phyloP scores from a whole-genome alignment of 2,329 filamentous ascomycete genomes.

The Venturia oleaginea region DNA sequence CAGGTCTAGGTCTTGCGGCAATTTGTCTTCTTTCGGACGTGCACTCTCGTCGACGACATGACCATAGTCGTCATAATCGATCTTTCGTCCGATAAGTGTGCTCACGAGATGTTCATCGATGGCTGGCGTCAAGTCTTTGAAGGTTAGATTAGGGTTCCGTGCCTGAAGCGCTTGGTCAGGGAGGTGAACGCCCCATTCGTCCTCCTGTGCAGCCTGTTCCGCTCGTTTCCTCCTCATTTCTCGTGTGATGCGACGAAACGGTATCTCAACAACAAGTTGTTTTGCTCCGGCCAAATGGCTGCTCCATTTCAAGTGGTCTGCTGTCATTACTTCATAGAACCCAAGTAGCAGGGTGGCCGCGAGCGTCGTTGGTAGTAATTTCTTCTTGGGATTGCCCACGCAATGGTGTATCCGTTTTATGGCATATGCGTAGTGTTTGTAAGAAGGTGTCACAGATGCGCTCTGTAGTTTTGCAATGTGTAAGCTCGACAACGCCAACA shows the following conservation, averaged over 20 bases:
- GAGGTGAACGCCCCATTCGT: not conserved
- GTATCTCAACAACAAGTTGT: slow-evolving; percentile 73
- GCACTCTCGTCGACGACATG: slow-evolving; percentile 28
- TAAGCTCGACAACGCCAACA: slow-evolving; percentile 76
- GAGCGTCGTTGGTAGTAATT: slow-evolving; percentile 71
- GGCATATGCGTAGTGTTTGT: slow-evolving; percentile 86
- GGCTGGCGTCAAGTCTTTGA: slow-evolving; percentile 18
- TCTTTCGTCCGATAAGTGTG: slow-evolving; percentile 45
- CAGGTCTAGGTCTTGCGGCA: slow-evolving; percentile 46
- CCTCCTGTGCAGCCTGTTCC: not conserved
- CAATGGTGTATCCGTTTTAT: slow-evolving; percentile 69
- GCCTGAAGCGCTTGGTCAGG: slow-evolving; percentile 14
- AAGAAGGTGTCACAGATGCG: slow-evolving; percentile 65
- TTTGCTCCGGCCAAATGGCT: slow-evolving; percentile 80
- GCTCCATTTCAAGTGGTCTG: slow-evolving; percentile 93
- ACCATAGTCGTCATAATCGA: slow-evolving; percentile 51
- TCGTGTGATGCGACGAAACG: slow-evolving; percentile 63
- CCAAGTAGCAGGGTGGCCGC: slow-evolving; percentile 78
- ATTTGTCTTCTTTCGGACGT: slow-evolving; percentile 27
- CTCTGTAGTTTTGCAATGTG: slow-evolving; percentile 79
- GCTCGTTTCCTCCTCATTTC: slow-evolving; percentile 59
- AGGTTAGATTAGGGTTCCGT: slow-evolving; percentile 11
- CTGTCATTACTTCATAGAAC: slow-evolving; percentile 91
- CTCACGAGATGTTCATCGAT: slow-evolving; percentile 43
- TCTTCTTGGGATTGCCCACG: slow-evolving; percentile 50